phyloP scores from a whole-genome alignment of 2,329 filamentous ascomycete genomes.

The Colletotrichum euphorbiae region DNA sequence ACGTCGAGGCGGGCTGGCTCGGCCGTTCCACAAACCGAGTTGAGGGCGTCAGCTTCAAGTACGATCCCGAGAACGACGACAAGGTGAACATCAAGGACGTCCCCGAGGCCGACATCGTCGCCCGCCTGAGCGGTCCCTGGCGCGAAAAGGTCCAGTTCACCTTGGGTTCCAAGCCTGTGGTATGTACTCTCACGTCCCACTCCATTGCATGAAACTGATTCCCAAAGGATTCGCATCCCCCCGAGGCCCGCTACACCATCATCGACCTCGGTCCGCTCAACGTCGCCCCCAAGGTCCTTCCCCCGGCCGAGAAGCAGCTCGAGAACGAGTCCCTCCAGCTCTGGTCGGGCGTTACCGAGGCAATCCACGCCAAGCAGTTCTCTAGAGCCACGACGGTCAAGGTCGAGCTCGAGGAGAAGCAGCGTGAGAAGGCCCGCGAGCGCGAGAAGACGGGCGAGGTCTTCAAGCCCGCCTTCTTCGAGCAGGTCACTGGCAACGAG shows the following conservation, averaged over 20 bases:
- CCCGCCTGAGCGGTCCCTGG: conserved; percentile 87
- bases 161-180: conserved; percentile 69
- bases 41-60: conserved; percentile 89
- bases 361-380: conserved; percentile 86
- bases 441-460: conserved; percentile 75
- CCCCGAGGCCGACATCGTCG: conserved; percentile 84
- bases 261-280: conserved; percentile 89
- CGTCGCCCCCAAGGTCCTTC: conserved; percentile 82
- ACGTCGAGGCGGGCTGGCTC: conserved; percentile 94
- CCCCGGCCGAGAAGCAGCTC: conserved; percentile 81
- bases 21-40: conserved; percentile 92
- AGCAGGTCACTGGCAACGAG: conserved; percentile 65
- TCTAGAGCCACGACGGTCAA: conserved; percentile 87
- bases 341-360: conserved; percentile 88
- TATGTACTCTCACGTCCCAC: conserved; percentile 55
- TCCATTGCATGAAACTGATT: conserved; percentile 31
- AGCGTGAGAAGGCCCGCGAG: conserved; percentile 86
- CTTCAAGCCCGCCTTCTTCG: conserved; percentile 93
- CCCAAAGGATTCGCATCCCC: conserved; percentile 57
- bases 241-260: conserved; percentile 76
- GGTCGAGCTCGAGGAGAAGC: conserved; percentile 89
- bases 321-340: conserved; percentile 90
- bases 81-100: conserved; percentile 87
- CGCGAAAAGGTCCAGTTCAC: conserved; percentile 76
- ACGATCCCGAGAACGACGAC: conserved; percentile 87